phyloP scores from a whole-genome alignment of 2,329 filamentous ascomycete species.

The Atkinsonella hypoxylon region DNA sequence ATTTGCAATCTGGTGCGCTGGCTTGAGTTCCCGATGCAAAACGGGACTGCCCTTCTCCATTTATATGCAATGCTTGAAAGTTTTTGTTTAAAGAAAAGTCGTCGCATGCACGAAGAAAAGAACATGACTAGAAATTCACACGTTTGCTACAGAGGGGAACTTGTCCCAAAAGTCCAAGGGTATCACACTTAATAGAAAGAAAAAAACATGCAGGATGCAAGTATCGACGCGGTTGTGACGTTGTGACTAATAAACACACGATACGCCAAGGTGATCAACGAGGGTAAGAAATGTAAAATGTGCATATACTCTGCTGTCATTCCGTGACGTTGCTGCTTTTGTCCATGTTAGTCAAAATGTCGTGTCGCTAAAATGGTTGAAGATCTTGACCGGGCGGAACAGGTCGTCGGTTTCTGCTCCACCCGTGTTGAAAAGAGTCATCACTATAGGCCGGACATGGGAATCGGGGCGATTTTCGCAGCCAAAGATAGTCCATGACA shows the following conservation, averaged over 20 bases:
- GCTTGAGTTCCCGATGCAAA: background rate
- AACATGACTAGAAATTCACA: background rate
- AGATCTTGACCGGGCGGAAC: constrained; percentile 10
- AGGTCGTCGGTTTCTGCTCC: constrained; percentile 4
- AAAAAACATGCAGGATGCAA: background rate
- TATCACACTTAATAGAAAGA: background rate
- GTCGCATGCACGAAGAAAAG: background rate
- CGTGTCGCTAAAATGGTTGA: constrained; percentile 10
- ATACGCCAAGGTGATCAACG: background rate
- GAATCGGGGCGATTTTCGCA: background rate
- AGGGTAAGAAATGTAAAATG: background rate
- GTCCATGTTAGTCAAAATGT: background rate
- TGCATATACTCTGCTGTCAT: background rate
- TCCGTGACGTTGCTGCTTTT: background rate
- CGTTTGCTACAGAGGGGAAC: background rate
- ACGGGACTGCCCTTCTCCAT: background rate
- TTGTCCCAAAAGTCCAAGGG: background rate
- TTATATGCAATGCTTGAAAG: background rate
- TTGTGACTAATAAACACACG: background rate
- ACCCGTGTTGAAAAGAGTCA: constrained; percentile 1
- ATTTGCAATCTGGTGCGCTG: background rate
- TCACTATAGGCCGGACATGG: constrained; percentile 2
- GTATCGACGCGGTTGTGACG: background rate
- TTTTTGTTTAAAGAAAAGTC: background rate
- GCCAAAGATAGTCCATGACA: constrained; percentile 11